Conservation (phyloP, 305 asterid species). For the Caryopteris hybrid region DNA sequence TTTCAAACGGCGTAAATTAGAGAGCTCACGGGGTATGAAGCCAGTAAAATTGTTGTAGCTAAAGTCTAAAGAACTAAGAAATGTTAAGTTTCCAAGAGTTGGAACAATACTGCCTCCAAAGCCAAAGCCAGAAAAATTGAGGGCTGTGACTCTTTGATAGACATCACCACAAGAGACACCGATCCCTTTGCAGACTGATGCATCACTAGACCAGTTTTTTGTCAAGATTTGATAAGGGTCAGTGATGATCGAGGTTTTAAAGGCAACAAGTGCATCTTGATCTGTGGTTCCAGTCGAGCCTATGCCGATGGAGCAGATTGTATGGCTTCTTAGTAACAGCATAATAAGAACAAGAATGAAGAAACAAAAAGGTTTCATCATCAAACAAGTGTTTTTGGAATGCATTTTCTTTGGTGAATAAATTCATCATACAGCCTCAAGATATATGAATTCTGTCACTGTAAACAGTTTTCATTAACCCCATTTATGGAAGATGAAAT, state of each 20-base stretch:
- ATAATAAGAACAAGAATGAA: not conserved
- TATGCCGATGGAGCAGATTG: not conserved
- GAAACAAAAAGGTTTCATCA: not conserved
- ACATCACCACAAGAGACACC: slow-evolving; percentile 37
- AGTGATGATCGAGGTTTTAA: slow-evolving; percentile 22
- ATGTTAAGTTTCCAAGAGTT: slow-evolving; percentile 48
- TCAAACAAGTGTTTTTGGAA: too few species aligned
- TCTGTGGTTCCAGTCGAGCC: not conserved
- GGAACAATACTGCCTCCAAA: slow-evolving; percentile 35
- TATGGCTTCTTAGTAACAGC: not conserved
- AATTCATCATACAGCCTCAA: too few species aligned
- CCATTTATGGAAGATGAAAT: too few species aligned
- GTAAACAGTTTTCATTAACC: too few species aligned
- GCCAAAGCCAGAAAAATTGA: slow-evolving; percentile 33
- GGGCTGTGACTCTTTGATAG: slow-evolving; percentile 29
- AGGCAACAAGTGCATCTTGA: slow-evolving; percentile 25
- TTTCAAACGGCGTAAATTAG: slow-evolving; percentile 20
- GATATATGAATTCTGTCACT: too few species aligned
- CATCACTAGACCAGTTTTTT: slow-evolving; percentile 28
- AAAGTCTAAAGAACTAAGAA: slow-evolving; percentile 33
- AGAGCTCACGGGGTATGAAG: slow-evolving; percentile 30
- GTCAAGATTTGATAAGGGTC: slow-evolving; percentile 24
- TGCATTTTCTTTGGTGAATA: too few species aligned
- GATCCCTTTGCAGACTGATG: slow-evolving; percentile 40
- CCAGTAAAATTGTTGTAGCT: slow-evolving; percentile 39